A percentile compares a stretch with the other conserved stretches of the same genome.
Evolutionary conservation across 2,329 filamentous ascomycete species (phyloP).

Genomic region (Colletotrichum chlorophyti): DNA sequence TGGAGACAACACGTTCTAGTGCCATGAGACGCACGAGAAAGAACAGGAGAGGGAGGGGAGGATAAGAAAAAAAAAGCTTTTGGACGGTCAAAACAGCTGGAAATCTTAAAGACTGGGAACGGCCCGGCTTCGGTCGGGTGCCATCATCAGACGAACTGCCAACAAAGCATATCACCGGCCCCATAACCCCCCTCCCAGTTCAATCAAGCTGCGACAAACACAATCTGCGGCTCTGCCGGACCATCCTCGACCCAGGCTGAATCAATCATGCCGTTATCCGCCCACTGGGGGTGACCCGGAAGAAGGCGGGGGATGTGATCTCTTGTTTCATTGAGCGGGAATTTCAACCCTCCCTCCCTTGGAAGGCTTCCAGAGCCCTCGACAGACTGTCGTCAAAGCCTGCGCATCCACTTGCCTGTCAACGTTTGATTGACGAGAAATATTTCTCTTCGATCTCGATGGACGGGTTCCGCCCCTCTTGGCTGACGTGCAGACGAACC

Average conservation of each 20-base stretch:
- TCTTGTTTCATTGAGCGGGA: constrained; percentile 17
- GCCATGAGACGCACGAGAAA: no score
- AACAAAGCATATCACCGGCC: constrained; percentile 1
- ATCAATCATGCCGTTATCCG: constrained; percentile 10
- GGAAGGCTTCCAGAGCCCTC: not conserved
- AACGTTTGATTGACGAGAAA: constrained; percentile 8
- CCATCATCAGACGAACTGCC: constrained; percentile 26
- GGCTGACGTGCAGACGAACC: not conserved
- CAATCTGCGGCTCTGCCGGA: constrained; percentile 22
- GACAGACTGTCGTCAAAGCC: constrained; percentile 1
- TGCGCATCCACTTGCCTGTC: constrained; percentile 8
- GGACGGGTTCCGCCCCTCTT: not conserved
- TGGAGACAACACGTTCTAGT: constrained; percentile 14
- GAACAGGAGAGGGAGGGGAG: no score
- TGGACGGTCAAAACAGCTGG: not conserved
- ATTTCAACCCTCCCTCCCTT: not conserved
- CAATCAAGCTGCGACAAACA: constrained; percentile 24
- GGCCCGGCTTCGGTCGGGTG: constrained; percentile 7
- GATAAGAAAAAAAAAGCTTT: not conserved
- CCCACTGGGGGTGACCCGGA: not conserved
- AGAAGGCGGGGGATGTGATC: constrained; percentile 10
- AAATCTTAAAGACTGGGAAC: constrained; percentile 24
- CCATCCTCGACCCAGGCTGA: constrained; percentile 1
- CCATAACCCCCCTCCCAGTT: not conserved
- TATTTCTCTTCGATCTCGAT: constrained; percentile 10